Evolutionary conservation across 352 stramenopile species (phyloP).

Genomic region (Phytophthora pseudosyringae): DNA sequence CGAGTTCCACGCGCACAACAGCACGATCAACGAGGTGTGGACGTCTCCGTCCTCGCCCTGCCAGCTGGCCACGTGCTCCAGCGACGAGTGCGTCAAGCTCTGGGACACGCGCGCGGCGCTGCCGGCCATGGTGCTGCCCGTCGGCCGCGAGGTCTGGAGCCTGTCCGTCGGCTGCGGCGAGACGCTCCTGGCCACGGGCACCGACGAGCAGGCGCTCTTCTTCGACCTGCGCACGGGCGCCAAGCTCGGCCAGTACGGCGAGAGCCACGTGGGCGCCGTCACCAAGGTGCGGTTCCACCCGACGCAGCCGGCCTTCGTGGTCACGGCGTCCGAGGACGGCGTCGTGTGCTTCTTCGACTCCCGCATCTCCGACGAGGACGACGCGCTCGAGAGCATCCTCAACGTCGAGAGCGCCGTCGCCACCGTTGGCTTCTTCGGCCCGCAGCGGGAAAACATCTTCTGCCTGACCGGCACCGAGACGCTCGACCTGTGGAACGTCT

Average conservation of each 20-base stretch:
- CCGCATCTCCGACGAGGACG: constrained; percentile 83
- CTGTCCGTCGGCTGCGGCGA: constrained; percentile 77
- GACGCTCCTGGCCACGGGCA: constrained; percentile 75
- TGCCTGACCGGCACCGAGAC: constrained; percentile 90
- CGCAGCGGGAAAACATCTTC: constrained; percentile 81
- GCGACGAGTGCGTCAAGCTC: constrained; percentile 86
- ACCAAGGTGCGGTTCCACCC: constrained; percentile 91
- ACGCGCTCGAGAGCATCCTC: constrained; percentile 89
- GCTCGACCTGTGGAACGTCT: constrained; percentile 91
- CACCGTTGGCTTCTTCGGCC: constrained; percentile 90
- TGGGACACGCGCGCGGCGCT: constrained; percentile 76
- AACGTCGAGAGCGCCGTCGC: constrained; percentile 91
- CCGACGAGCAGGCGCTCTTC: constrained; percentile 82
- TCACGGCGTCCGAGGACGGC: constrained; percentile 92
- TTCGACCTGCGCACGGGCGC: constrained; percentile 79
- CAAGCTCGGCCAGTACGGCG: constrained; percentile 81
- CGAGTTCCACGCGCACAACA: constrained; percentile 81
- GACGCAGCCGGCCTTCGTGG: constrained; percentile 72
- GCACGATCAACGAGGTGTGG: constrained; percentile 85
- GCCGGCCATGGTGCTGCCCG: constrained; percentile 65
- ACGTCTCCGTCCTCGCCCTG: constrained; percentile 65
- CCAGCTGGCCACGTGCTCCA: constrained; percentile 85
- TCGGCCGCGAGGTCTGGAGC: constrained; percentile 82
- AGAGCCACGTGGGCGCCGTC: constrained; percentile 90
- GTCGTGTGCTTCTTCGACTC: constrained; percentile 92